Conservation (phyloP, 345 rosid species). For the Populus davidiana region DNA sequence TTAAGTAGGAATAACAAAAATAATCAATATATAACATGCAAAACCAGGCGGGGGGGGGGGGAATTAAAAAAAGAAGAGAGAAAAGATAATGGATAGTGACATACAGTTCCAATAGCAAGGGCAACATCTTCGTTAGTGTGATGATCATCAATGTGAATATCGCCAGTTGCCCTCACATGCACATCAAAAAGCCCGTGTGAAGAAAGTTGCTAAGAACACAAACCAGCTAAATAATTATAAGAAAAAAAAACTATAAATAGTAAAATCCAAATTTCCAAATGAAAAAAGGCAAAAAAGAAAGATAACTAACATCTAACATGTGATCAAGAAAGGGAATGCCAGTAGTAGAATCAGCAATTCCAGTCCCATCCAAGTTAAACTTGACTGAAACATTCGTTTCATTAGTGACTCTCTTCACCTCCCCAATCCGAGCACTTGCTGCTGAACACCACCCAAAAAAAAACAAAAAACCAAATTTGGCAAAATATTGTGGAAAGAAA, state of each 20-base stretch:
- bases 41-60: too few relatives aligned
- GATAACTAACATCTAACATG: constrained; percentile 67
- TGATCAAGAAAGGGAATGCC: constrained; percentile 88
- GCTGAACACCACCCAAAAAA: not conserved
- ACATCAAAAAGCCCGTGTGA: constrained; percentile 91
- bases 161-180: constrained; percentile 85
- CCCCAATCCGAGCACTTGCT: constrained; percentile 52
- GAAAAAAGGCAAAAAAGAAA: not conserved
- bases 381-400: constrained; percentile 79
- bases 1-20: not conserved
- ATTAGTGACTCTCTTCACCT: constrained; percentile 75
- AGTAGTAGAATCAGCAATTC: constrained; percentile 68
- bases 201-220: constrained; percentile 70
- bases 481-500: not conserved
- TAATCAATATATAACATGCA: not conserved
- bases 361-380: constrained; percentile 80
- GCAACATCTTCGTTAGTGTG: constrained; percentile 92
- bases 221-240: not conserved
- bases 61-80: not conserved
- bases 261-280: not conserved
- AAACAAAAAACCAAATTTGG: not conserved
- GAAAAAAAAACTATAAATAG: not conserved
- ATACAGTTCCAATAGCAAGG: constrained; percentile 87
- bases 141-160: constrained; percentile 88
- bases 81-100: not conserved